Base-by-base conservation (phyloP, 2,329 filamentous ascomycete species). In the Ophiostoma populinum region DNA sequence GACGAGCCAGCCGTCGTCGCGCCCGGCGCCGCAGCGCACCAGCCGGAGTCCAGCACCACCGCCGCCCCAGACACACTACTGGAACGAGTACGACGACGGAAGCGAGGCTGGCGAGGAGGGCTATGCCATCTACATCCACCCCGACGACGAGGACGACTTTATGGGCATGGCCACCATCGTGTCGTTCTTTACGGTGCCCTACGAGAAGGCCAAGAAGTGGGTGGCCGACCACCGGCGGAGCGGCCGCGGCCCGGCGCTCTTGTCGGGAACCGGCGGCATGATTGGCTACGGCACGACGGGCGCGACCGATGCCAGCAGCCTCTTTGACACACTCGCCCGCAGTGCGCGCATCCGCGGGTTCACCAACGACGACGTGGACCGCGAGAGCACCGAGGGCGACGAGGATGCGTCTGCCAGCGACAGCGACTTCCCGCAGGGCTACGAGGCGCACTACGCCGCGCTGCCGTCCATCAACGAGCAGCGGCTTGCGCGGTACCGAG, bases 11-110 rank as follows among this genome's bases (percentile, higher is more conserved):
- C 32, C 29, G 9, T 32, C 10, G 20, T 15, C 20, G 8, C 39
- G 32, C 5, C 18, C 16, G 3, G 7, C 34, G 8, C 30, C 35
- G 3, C 26, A 34, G 15, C 7, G 32, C 2, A 6, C 32, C 7
- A 38, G 32, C 10, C 39, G 37, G 9, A 22, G 13, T 19, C 24
- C 12, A 26, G 24, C 24, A 13, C 35, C 3, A 32, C 38, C 1
- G n/a, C 47, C 39, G n/a, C 34, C 51, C 7, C 50, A 51, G 34
- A 47, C 55, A 12, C 58, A 61, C 30, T 90, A 87, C 50, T 92
- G 82, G 81, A 87, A 81, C 52, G 82, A 92, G 52, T 90, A 87
- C 52, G 82, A 92, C 45, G 59, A 86, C 49, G 80, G 79, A 7
- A 83, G 81, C 50, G 79, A 85, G 36, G 58, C 55, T 3, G 67